These are phyloP conservation scores for Diaporthe sp. DNA, from an alignment of 2,329 filamentous ascomycete genomes.

Conservation along the genomic window DNA sequence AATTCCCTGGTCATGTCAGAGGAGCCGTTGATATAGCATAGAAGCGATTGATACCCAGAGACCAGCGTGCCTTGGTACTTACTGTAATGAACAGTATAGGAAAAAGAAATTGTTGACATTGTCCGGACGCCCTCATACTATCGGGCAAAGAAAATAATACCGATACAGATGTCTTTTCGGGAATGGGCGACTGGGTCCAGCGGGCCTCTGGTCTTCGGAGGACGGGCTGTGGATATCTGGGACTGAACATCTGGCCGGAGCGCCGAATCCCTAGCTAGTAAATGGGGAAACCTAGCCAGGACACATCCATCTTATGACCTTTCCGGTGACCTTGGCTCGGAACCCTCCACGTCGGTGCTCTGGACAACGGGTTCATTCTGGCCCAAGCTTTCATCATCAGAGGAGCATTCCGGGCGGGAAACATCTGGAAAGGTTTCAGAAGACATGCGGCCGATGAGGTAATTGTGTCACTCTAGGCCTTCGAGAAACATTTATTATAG, in stretches of 20 bases:
- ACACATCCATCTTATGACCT: neutral
- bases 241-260: neutral
- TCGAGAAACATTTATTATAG: neutral
- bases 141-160: neutral
- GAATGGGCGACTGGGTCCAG: neutral
- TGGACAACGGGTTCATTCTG: neutral
- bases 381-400: neutral
- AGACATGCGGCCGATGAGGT: neutral
- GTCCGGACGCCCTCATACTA: neutral
- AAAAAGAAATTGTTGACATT: neutral
- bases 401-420: neutral
- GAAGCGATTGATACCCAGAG: conserved; percentile 33
- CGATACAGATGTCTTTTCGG: neutral
- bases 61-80: conserved; percentile 13
- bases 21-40: conserved; percentile 25
- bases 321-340: neutral
- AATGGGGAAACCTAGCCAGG: neutral
- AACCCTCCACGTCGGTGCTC: neutral
- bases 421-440: neutral
- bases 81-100: conserved; percentile 2
- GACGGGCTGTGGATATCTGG: neutral
- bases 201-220: neutral
- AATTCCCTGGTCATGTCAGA: neutral
- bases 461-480: neutral
- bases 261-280: neutral